Conservation (phyloP, 768 basidiomycete species). For the Lactifluus hygrophoroides region DNA sequence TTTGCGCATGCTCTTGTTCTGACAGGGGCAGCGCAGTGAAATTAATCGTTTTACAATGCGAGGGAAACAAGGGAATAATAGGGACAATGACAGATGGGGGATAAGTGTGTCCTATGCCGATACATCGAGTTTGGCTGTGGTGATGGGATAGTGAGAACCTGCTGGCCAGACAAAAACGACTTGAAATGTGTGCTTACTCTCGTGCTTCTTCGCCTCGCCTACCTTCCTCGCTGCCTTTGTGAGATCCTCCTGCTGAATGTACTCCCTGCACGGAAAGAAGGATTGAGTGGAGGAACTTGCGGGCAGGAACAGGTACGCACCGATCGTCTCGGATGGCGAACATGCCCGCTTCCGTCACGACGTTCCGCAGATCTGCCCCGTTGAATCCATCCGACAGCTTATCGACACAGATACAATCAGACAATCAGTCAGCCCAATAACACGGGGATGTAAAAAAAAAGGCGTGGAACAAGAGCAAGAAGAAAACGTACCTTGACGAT, state of each 20-base stretch:
- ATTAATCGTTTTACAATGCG: constrained; percentile 1
- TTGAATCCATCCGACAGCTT: constrained; percentile 89
- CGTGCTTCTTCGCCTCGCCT: constrained; percentile 94
- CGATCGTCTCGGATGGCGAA: constrained; percentile 96
- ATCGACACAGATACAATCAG: neutral
- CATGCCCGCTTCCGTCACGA: constrained; percentile 95
- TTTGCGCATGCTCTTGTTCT: neutral
- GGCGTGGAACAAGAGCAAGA: neutral
- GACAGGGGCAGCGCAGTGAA: neutral
- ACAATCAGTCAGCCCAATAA: no score
- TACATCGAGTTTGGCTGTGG: constrained; percentile 17
- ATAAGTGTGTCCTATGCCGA: constrained; percentile 5
- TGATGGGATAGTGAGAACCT: neutral
- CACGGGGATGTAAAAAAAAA: no score
- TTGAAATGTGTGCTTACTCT: constrained; percentile 51
- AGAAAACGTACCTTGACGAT: constrained; percentile 71
- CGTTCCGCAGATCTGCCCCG: constrained; percentile 92
- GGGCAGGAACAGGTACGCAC: constrained; percentile 31
- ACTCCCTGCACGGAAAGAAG: constrained; percentile 46
- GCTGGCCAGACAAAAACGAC: neutral
- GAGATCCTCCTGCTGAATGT: constrained; percentile 88
- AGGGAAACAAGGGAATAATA: neutral
- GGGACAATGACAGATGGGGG: neutral
- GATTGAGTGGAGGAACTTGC: neutral
- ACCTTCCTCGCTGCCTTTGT: constrained; percentile 96